A percentile compares a stretch with the other conserved stretches of the same genome.
These are phyloP conservation scores for Secale cereale DNA, from an alignment of 176 grass and related monocot genomes.

Conservation along the genomic window DNA sequence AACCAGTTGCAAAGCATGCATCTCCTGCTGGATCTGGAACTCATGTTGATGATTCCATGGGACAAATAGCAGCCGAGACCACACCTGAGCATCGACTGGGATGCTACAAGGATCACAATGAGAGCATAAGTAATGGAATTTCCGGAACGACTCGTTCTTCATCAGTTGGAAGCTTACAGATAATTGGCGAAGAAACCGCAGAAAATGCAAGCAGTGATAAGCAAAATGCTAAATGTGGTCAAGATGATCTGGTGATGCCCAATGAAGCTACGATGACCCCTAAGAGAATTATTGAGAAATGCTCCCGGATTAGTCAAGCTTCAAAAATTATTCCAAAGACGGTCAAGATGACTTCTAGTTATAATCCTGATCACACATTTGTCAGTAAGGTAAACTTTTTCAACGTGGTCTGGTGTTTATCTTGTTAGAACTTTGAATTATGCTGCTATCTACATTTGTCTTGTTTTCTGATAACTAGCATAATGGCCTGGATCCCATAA, in stretches of 20 bases:
- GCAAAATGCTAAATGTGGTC: slow-evolving; percentile 19
- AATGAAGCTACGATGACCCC: slow-evolving; percentile 15
- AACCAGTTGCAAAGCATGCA: slow-evolving; percentile 37
- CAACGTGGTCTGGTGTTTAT: neutral
- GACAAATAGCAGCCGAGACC: slow-evolving; percentile 8
- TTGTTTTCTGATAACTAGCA: neutral
- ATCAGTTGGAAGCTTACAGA: slow-evolving; percentile 11
- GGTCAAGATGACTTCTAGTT: slow-evolving; percentile 29
- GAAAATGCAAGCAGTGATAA: slow-evolving; percentile 3
- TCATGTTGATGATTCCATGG: slow-evolving; percentile 27
- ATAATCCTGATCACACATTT: slow-evolving; percentile 4
- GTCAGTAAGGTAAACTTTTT: slow-evolving; percentile 40
- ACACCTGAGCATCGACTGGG: slow-evolving; percentile 29
- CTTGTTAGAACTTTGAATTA: neutral
- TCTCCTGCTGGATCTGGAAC: slow-evolving; percentile 34
- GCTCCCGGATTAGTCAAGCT: slow-evolving; percentile 19
- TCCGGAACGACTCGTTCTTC: slow-evolving; percentile 11
- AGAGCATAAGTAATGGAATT: slow-evolving; percentile 24
- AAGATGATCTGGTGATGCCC: slow-evolving; percentile 6
- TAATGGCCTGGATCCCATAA: neutral
- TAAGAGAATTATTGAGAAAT: slow-evolving; percentile 20
- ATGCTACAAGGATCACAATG: slow-evolving; percentile 13
- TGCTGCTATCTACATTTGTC: neutral
- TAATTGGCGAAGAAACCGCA: slow-evolving; percentile 38
- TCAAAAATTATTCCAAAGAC: slow-evolving; percentile 43